Base-by-base conservation (phyloP, 768 basidiomycete species). In the Termitomyces sp. region DNA sequence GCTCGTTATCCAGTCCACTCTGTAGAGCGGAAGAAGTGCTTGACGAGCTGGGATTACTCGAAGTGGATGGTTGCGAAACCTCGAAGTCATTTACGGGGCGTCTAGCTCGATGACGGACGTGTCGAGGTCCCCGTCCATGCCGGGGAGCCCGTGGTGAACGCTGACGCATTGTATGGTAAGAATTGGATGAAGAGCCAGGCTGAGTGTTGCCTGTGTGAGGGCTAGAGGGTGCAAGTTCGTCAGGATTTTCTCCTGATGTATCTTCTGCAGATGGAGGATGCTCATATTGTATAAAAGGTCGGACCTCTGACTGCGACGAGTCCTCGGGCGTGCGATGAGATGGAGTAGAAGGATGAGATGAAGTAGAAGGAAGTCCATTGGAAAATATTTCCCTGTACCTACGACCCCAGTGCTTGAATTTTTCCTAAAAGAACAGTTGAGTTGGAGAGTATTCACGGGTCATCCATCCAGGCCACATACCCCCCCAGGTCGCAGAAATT, bases 381-480 rank as follows among this genome's bases (percentile, higher is more conserved):
- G 43, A 10, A 28, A 56, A 56, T 2, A 41, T 9, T 2, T 56
- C 50, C 6, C 22, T 6, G 1, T n/a, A 7, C 10, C 22, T 45
- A 28, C 55, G 38, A 9, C 55, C 55, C 55, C 55, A 56, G 45
- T 56, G n/a, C 42, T 19, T 30, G 19, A 56, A 28, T n/a, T 24
- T 19, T 19, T 11, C 30, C 55, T 56, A 19, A 12, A 30, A 14
- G 22, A 19, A 26, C 19, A 9, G 17, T 50, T 45, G 30, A 47
- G 9, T 45, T 15, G 8, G 7, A 34, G 7, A 42, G 12, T 24
- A 24, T 34, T 35, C 17, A 37, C 15, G 5, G 3, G 11, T 21
- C 15, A 11, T 19, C 30, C 37, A 21, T 30, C 14, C 9, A 24
- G 9, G 19, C 28, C 11, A 56, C 55, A 21, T 51, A 56, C 55